Evolutionary conservation across 345 rosid species (phyloP), one percentile per base, ranked within the genome.

Genomic region (Eucalyptus fibrosa): DNA sequence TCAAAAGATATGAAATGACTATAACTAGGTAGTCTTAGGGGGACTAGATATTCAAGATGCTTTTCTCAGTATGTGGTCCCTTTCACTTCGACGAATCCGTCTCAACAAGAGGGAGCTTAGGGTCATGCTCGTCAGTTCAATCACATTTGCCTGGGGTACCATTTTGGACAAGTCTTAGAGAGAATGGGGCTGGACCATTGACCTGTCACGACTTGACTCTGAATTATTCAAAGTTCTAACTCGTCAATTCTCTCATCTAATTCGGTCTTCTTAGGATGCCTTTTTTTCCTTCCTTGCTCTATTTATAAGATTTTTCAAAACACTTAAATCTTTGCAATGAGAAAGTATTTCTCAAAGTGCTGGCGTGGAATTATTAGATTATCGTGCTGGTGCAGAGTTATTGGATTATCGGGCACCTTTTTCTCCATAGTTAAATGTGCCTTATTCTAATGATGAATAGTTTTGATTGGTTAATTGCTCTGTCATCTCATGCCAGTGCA

Each of bases 21-120:
- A 56, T 28, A 77, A 62, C 42, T 86, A 15, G 37, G 72, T 28
- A 30, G 72, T 62, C 67, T 26, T 2, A 4, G 55, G 28, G 62
- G 14, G 14, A 59, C 28, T 59, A 59, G 12, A 59, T 11, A 59
- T 59, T 59, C 2, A 24, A 67, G 86, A 56, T 92, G 96, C 98
- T 97, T 95, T 94, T 88, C 92, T 94, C 30, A 96, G 96, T 85
- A 89, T 24, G 91, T 95, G 94, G 90, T 95, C 96, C 93, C 90
- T 59, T 59, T 55, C 60, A 23, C 60, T 55, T 55, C 23, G 60
- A 9, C 1, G 0, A 55, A 19, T 55, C 28, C 28, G 28, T 55
- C 18, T 23, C 59, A 55, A 55, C 2, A 1, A 55, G 60, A 55
- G 60, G 60, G 60, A 55, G 11, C 60, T 2, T 60, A 60, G 37